Percentiles rank a stretch among this genome's conserved stretches.
These are phyloP conservation scores for Puccinellia tenuiflora DNA, from an alignment of 176 grass and related monocot genomes.

Conservation along the genomic window DNA sequence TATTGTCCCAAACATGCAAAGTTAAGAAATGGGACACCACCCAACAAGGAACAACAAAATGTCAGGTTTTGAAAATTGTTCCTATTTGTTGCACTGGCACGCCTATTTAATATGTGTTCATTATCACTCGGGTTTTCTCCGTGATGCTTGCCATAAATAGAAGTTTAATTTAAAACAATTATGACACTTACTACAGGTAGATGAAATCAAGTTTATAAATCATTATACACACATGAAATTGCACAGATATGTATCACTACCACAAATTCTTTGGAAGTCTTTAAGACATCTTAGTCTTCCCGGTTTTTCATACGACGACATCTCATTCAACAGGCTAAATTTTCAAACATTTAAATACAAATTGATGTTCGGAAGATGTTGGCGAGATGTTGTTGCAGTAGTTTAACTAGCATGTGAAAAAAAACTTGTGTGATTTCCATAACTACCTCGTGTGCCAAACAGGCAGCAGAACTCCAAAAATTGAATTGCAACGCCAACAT, in stretches of 20 bases:
- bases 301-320: not conserved
- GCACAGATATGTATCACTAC: not conserved
- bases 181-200: not conserved
- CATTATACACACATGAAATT: not conserved
- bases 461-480: constrained; percentile 65
- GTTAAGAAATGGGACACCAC: too few relatives aligned
- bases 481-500: constrained; percentile 61
- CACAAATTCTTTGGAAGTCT: not conserved
- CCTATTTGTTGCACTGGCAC: not conserved
- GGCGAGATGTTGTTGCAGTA: not conserved
- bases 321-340: not conserved
- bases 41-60: too few relatives aligned
- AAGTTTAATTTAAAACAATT: not conserved
- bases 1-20: too few relatives aligned
- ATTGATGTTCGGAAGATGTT: not conserved
- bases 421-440: not conserved
- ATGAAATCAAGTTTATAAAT: not conserved
- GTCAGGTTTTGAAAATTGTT: too few relatives aligned
- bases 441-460: constrained; percentile 69
- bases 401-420: not conserved
- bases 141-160: not conserved
- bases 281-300: not conserved
- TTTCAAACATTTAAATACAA: not conserved
- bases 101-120: not conserved
- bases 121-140: not conserved